Conservation (phyloP, 2,329 filamentous ascomycete genomes). For the Neospermospora avenae region DNA sequence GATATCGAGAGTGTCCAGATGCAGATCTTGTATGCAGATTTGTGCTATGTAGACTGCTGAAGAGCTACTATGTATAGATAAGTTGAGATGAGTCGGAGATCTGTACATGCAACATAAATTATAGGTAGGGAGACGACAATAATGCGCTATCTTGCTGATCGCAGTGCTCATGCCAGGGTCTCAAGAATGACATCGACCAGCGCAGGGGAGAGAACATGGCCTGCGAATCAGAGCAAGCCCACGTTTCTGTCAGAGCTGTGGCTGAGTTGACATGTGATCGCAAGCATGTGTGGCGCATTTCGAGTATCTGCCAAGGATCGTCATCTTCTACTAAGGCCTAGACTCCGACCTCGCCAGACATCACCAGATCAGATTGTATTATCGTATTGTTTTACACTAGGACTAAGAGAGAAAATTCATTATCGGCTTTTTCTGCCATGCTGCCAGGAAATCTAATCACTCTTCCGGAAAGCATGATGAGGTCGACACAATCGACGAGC, state of each 20-base stretch:
- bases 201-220: background rate
- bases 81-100: no score
- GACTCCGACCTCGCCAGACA: no score
- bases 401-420: no score
- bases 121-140: background rate
- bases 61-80: no score
- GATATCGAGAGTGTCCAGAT: no score
- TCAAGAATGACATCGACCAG: background rate
- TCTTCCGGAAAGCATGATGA: no score
- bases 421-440: no score
- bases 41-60: no score
- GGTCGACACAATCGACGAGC: no score
- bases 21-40: no score
- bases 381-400: background rate
- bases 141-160: background rate
- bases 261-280: slow-evolving; percentile 3
- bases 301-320: background rate
- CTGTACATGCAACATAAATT: no score
- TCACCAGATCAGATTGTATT: background rate
- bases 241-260: background rate
- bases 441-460: no score
- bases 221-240: background rate
- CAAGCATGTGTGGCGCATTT: background rate
- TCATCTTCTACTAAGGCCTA: background rate
- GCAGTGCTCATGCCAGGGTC: background rate